Evolutionary conservation across 805 yeast species (phyloP).

Genomic region (Blastobotrys americana): DNA sequence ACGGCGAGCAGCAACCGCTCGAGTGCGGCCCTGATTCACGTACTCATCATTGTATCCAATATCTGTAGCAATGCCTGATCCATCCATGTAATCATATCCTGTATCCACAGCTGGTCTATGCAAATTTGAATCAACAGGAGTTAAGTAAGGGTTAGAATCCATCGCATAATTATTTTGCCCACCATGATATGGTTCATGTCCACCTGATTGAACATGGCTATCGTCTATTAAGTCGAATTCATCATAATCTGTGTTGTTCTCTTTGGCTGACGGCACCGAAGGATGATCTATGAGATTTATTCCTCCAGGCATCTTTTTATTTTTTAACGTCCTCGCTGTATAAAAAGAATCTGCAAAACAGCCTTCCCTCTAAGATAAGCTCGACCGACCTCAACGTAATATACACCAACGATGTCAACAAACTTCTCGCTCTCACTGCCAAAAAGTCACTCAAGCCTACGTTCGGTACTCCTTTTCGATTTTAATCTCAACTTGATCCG

Average conservation of each 20-base stretch:
- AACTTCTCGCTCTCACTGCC: too few relatives aligned
- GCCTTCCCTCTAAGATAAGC: too few relatives aligned
- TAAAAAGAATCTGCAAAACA: too few relatives aligned
- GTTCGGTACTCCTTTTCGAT: too few relatives aligned
- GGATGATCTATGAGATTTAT: constrained; percentile 23
- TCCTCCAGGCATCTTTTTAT: neutral
- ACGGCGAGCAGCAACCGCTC: constrained; percentile 2
- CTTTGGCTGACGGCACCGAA: constrained; percentile 10
- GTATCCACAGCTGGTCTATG: neutral
- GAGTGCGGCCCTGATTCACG: constrained; percentile 4
- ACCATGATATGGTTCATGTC: neutral
- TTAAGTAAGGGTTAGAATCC: constrained; percentile 2
- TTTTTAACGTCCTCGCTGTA: too few relatives aligned
- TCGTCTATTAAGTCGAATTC: constrained; percentile 4
- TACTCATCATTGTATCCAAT: constrained; percentile 16
- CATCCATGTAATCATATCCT: constrained; percentile 15
- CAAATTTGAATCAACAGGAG: constrained; percentile 1
- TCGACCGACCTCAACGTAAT: too few relatives aligned
- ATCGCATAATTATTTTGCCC: neutral
- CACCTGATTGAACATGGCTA: neutral
- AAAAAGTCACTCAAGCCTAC: too few relatives aligned
- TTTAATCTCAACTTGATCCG: too few relatives aligned
- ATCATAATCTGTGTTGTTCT: constrained; percentile 11
- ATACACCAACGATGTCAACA: too few relatives aligned
- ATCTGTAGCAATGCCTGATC: constrained; percentile 19